Conservation (phyloP, 495 filamentous ascomycete genomes). For the Achaetomiella virescens region DNA sequence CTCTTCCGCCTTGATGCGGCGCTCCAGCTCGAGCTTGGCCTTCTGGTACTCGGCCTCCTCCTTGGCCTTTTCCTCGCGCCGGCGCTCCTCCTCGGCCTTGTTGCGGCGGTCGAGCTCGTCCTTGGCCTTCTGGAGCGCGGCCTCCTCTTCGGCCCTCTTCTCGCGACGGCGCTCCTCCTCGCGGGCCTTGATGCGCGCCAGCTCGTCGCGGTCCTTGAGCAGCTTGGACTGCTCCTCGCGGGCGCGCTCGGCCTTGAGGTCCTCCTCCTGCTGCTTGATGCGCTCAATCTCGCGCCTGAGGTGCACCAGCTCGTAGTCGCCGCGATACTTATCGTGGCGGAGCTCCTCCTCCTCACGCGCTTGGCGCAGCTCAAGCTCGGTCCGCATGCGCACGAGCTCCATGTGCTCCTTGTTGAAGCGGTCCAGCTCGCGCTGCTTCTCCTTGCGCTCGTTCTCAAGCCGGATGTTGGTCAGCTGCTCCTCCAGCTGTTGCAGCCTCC, state of each 20-base stretch:
- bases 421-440: conserved; percentile 18
- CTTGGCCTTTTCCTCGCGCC: conserved; percentile 16
- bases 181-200: conserved; percentile 33
- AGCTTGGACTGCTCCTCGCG: conserved; percentile 39
- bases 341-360: conserved; percentile 41
- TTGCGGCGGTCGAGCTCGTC: conserved; percentile 28
- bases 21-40: conserved; percentile 31
- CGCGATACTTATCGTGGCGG: conserved; percentile 24
- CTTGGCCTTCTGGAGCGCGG: conserved; percentile 29
- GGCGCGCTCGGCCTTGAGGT: conserved; percentile 34
- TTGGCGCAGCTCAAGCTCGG: conserved; percentile 36
- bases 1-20: conserved; percentile 29
- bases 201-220: conserved; percentile 38
- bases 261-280: conserved; percentile 31
- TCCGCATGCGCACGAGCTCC: conserved; percentile 37
- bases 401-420: conserved; percentile 32
- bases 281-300: conserved; percentile 22
- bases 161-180: conserved; percentile 22
- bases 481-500: conserved; percentile 17
- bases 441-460: conserved; percentile 13
- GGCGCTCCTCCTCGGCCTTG: conserved; percentile 9
- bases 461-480: conserved; percentile 21
- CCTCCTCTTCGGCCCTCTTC: conserved; percentile 20
- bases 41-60: conserved; percentile 26
- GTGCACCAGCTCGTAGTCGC: conserved; percentile 27